Evolutionary conservation across 78 protist genomes (phyloP), one percentile per base, ranked within the genome.

Genomic region (Dictyostelium purpureum): DNA sequence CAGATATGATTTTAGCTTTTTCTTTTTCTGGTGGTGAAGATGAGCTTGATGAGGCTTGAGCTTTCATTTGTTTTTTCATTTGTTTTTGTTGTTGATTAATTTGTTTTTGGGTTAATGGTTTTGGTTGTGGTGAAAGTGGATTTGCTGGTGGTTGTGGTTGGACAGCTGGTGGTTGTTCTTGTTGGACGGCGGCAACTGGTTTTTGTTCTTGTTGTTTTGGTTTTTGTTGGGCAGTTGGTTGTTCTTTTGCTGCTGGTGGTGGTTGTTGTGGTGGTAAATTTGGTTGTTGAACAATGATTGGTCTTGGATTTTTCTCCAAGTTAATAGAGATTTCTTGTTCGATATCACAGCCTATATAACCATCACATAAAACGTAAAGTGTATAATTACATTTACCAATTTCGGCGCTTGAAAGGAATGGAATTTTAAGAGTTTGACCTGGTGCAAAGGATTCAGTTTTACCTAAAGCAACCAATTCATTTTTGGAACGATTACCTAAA

Each of bases 341-440:
- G 31, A 51, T 35, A 26, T 85, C 92, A 28, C 67, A 85, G 33
- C 92, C 92, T 14, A 85, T 56, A 33, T 85, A 85, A 12, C 92
- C 82, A 73, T 85, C 92, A 73, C 92, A 85, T 57, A 85, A 56
- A 10, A 85, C 70, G 12, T 85, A 33, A 18, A 85, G 59, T 4
- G 47, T 7, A 67, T 85, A 85, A 33, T 37, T 24, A n/a, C 66
- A 45, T 0, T 14, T 31, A 33, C 92, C 92, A 11, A 79, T 42
- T 35, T 56, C 38, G 3, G 47, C 59, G 9, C 74, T 40, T 18
- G 92, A 52, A 24, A 85, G 47, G 82, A 85, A 85, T 61, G 76
- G 77, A 24, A 71, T 14, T 38, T 73, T 85, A 26, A 85, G 28
- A 28, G 57, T 59, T 26, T 35, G 54, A 73, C 92, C 92, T 33